phyloP scores from a whole-genome alignment of 495 filamentous ascomycete genomes.

The Penicillium tannophilum region DNA sequence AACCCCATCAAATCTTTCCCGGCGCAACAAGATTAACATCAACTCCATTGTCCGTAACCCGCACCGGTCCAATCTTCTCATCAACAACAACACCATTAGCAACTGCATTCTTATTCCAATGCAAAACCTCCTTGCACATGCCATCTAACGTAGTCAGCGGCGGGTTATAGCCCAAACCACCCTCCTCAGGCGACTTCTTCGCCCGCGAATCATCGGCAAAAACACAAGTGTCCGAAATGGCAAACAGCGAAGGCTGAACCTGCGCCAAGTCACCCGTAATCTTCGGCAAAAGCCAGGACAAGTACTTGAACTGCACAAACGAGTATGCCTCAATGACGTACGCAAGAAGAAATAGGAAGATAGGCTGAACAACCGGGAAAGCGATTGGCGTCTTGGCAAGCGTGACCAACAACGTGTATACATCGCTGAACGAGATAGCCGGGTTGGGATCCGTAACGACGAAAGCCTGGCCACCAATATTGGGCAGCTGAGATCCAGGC shows the following conservation, averaged over 20 bases:
- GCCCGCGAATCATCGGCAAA: constrained; percentile 50
- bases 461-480: constrained; percentile 44
- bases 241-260: constrained; percentile 56
- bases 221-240: constrained; percentile 51
- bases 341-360: constrained; percentile 44
- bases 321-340: constrained; percentile 54
- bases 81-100: constrained; percentile 15
- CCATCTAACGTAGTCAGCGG: constrained; percentile 56
- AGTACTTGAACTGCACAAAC: constrained; percentile 43
- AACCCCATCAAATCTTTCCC: constrained; percentile 10
- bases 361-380: constrained; percentile 31
- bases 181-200: constrained; percentile 40
- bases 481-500: constrained; percentile 40
- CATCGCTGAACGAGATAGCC: constrained; percentile 35
- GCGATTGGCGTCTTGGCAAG: constrained; percentile 34
- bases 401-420: constrained; percentile 37
- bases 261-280: constrained; percentile 47
- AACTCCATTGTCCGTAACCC: constrained; percentile 21
- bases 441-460: constrained; percentile 44
- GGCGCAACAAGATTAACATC: constrained; percentile 28
- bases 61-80: constrained; percentile 11
- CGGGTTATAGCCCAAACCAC: constrained; percentile 54
- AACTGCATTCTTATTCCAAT: constrained; percentile 48
- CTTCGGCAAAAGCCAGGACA: constrained; percentile 46
- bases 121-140: constrained; percentile 53